These are phyloP conservation scores for Colletotrichum camelliae DNA, from an alignment of 2,329 filamentous ascomycete species.

Conservation along the genomic window DNA sequence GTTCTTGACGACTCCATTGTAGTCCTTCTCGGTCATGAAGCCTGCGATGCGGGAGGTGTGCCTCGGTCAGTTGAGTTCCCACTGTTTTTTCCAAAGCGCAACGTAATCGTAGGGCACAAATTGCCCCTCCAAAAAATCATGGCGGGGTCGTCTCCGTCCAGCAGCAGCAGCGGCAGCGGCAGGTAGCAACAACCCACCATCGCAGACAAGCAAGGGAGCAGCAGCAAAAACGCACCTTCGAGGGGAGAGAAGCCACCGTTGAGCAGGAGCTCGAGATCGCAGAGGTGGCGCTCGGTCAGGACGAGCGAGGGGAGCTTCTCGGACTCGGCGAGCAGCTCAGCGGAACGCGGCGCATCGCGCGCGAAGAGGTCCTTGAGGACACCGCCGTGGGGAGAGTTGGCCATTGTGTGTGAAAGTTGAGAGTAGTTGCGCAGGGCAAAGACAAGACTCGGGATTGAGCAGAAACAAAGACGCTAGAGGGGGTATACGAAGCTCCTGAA, in stretches of 20 bases:
- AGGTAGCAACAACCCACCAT: conserved; percentile 17
- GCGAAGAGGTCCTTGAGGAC: conserved; percentile 97
- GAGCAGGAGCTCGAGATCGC: conserved; percentile 95
- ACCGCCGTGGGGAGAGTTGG: conserved; percentile 82
- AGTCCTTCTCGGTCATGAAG: conserved; percentile 98
- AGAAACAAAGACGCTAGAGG: not conserved
- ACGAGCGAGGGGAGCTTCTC: conserved; percentile 85
- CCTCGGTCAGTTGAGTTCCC: not conserved
- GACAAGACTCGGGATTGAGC: not conserved
- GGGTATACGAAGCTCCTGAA: not conserved
- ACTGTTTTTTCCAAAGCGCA: not conserved
- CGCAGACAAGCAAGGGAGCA: not conserved
- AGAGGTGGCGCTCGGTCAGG: conserved; percentile 92
- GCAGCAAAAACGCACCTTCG: conserved; percentile 71
- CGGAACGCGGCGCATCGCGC: conserved; percentile 84
- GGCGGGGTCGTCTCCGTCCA: conserved; percentile 14
- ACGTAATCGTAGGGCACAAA: conserved; percentile 12
- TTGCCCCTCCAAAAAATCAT: conserved; percentile 14
- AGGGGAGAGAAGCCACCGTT: conserved; percentile 98
- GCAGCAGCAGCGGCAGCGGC: not conserved
- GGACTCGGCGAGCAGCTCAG: conserved; percentile 81
- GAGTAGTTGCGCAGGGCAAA: not conserved
- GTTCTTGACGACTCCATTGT: conserved; percentile 87
- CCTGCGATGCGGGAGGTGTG: conserved; percentile 56
- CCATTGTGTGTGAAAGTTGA: conserved; percentile 52